These are phyloP conservation scores for Pythium scleroteichum DNA, from an alignment of 352 stramenopile genomes.

Conservation along the genomic window DNA sequence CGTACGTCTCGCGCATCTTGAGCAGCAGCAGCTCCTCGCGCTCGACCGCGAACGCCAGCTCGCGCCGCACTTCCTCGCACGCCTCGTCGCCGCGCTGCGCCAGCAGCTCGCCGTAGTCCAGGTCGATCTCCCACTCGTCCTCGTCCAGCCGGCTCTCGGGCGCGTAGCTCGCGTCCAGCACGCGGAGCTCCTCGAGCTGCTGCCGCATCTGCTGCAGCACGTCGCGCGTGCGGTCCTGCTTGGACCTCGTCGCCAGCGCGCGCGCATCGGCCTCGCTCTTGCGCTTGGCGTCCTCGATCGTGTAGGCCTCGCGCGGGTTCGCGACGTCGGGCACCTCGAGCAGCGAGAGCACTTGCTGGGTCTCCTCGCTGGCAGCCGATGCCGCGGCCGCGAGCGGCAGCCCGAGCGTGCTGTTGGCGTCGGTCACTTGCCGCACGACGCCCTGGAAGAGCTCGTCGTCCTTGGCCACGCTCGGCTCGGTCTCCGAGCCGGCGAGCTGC, in stretches of 20 bases:
- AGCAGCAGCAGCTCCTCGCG: conserved; percentile 77
- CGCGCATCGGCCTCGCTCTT: conserved; percentile 88
- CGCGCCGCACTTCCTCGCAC: conserved; percentile 88
- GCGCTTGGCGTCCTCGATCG: conserved; percentile 91
- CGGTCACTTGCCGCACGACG: conserved; percentile 46
- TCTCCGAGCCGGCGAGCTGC: conserved; percentile 26
- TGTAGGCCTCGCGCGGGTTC: conserved; percentile 81
- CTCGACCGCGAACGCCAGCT: conserved; percentile 81
- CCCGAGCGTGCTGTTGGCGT: conserved; percentile 39
- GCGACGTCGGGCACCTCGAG: conserved; percentile 71
- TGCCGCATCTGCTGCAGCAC: conserved; percentile 83
- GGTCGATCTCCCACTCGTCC: conserved; percentile 87
- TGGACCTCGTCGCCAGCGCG: conserved; percentile 56
- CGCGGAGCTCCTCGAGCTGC: conserved; percentile 71
- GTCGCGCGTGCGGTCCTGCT: conserved; percentile 86
- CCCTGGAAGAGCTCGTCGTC: conserved; percentile 59
- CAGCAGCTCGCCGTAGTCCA: conserved; percentile 83
- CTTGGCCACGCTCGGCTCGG: conserved; percentile 24
- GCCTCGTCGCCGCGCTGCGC: conserved; percentile 61
- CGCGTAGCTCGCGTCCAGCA: conserved; percentile 55
- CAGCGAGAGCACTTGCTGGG: conserved; percentile 25
- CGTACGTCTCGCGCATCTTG: conserved; percentile 84
- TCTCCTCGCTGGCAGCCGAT: conserved; percentile 17
- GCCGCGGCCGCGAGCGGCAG: conserved; percentile 24
- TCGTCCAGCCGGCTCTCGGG: conserved; percentile 57